Conservation (phyloP, 495 filamentous ascomycete genomes). For the Pseudoneurospora amorphoporcata region DNA sequence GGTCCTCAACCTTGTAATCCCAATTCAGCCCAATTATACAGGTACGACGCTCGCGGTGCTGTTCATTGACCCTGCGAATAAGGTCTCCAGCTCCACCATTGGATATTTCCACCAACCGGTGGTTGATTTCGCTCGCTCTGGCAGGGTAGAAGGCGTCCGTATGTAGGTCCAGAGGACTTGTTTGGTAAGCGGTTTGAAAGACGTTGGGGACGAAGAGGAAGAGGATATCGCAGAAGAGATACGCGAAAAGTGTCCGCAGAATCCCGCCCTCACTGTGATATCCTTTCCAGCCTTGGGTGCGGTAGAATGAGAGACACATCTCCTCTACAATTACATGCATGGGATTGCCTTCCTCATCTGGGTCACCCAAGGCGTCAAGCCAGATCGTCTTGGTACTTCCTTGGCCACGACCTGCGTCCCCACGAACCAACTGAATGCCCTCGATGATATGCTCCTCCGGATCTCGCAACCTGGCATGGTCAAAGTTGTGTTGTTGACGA, state of each 20-base stretch:
- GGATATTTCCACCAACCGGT: conserved; percentile 70
- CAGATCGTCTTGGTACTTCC: conserved; percentile 71
- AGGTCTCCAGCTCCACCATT: conserved; percentile 64
- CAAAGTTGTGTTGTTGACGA: conserved; percentile 86
- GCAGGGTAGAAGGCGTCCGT: conserved; percentile 89
- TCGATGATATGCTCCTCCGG: conserved; percentile 64
- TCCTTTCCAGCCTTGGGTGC: conserved; percentile 78
- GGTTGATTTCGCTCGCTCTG: conserved; percentile 80
- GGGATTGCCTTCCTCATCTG: conserved; percentile 50
- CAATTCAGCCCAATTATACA: conserved; percentile 88
- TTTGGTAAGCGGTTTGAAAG: conserved; percentile 91
- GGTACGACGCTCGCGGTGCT: conserved; percentile 56
- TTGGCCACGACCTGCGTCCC: conserved; percentile 31
- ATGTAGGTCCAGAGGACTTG: conserved; percentile 83
- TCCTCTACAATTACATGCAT: conserved; percentile 54
- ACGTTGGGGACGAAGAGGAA: conserved; percentile 94
- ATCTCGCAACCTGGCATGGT: conserved; percentile 63
- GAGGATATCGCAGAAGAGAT: conserved; percentile 86
- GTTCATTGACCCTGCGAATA: conserved; percentile 53
- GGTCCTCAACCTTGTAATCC: conserved; percentile 71
- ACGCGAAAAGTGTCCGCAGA: conserved; percentile 79
- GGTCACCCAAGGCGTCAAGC: conserved; percentile 62
- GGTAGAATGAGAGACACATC: conserved; percentile 86
- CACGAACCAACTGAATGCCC: conserved; percentile 64
- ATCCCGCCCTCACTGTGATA: conserved; percentile 90